A percentile compares a stretch with the other conserved stretches of the same genome.
Evolutionary conservation across 1,284 basidiomycete species (phyloP).

Genomic region (Trametes polyzona): DNA sequence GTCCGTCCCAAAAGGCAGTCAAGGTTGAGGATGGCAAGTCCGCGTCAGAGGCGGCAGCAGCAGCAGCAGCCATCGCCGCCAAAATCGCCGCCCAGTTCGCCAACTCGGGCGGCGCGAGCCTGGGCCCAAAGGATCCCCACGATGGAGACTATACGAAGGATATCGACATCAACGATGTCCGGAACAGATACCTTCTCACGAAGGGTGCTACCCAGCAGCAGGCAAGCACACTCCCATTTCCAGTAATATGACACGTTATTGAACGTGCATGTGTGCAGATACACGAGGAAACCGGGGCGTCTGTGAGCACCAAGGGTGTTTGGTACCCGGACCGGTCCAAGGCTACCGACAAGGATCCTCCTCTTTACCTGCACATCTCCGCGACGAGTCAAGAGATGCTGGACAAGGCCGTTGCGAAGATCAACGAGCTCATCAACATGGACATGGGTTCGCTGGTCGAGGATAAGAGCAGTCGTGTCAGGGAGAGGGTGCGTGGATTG

Average conservation of each 20-base stretch:
- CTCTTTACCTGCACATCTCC: slow-evolving; percentile 93
- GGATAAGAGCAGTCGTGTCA: slow-evolving; percentile 71
- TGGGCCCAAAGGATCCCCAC: slow-evolving; percentile 64
- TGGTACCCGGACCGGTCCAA: slow-evolving; percentile 94
- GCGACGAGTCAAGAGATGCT: slow-evolving; percentile 82
- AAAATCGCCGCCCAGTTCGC: slow-evolving; percentile 90
- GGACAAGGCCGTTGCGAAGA: slow-evolving; percentile 79
- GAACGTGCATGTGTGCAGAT: slow-evolving; percentile 54
- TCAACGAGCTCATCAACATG: slow-evolving; percentile 84
- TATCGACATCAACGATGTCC: slow-evolving; percentile 96
- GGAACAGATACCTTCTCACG: slow-evolving; percentile 95
- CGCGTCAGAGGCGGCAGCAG: slow-evolving; percentile 80
- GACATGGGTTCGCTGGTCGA: slow-evolving; percentile 91
- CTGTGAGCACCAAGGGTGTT: slow-evolving; percentile 88
- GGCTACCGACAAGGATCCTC: slow-evolving; percentile 91
- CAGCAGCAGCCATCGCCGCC: slow-evolving; percentile 85
- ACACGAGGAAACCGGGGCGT: slow-evolving; percentile 87
- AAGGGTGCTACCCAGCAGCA: slow-evolving; percentile 92
- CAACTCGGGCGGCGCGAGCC: slow-evolving; percentile 42
- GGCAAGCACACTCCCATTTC: slow-evolving; percentile 48
- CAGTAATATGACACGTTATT: not conserved
- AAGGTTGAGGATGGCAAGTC: slow-evolving; percentile 63
- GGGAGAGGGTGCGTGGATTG: slow-evolving; percentile 53
- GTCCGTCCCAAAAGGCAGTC: slow-evolving; percentile 46
- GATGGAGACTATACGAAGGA: slow-evolving; percentile 89